Evolutionary conservation across 2,329 filamentous ascomycete species (phyloP), one percentile per base, ranked within the genome.

Genomic region (Colletotrichum shisoi): DNA sequence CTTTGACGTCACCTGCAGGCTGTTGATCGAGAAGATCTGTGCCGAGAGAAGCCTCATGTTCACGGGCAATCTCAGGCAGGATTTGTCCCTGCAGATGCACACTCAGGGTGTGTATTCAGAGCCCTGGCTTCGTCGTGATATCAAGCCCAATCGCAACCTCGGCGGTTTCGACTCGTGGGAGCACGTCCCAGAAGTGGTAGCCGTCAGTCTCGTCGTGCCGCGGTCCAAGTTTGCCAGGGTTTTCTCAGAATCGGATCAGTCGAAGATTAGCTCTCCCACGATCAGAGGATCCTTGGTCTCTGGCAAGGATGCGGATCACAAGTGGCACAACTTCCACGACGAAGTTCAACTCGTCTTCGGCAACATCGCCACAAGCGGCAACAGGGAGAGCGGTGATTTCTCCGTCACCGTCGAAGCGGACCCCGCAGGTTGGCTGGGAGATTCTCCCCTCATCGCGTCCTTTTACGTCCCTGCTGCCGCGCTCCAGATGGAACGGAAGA

Each of bases 311-410:
- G 70, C 73, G 2, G 51, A 69, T 13, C 65, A 70, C 24, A 67
- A 72, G 51, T 80, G 75, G 75, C 73, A 76, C 34, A 78, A 76
- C 67, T 69, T 77, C 15, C 83, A 79, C 70, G 71, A 74, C 3
- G 75, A 79, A 62, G 73, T 81, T 13, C 82, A 84, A 0, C 69
- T 83, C 37, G 63, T 72, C 4, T 83, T 83, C 70, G 82, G 82
- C 15, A 74, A 71, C 0, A 62, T 80, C 13, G 71, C 71, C 54
- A 69, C 71, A 0, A 61, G 52, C 1, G 76, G 76, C 0, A 37
- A 71, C 4, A 68, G 68, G 5, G 69, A 74, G 1, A 68, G 71
- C 6, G 76, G 78, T n/a, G 71, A 73, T 3, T 78, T 77, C n/a
- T 63, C 71, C 7, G 60, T 81, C 21, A 62, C 68, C 0, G 66